Percentiles rank a stretch among this genome's conserved stretches.
Evolutionary conservation across 257 asterid species (phyloP).

Genomic region (Przewalskia tangutica): DNA sequence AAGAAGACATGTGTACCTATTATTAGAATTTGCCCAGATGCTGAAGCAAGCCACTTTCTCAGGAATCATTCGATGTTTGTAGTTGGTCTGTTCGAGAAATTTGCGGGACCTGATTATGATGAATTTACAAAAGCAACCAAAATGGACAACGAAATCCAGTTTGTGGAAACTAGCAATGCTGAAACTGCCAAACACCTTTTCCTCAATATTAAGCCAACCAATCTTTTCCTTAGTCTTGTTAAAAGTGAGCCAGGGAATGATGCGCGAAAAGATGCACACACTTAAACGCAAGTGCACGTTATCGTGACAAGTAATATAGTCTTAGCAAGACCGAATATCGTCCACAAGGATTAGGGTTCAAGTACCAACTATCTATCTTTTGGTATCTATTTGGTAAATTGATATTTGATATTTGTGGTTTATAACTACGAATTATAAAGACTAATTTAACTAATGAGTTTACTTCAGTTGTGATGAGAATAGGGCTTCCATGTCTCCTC

Average conservation of each 20-base stretch:
- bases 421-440: no score
- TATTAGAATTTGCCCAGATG: conserved; percentile 37
- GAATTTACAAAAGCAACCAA: conserved; percentile 70
- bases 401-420: no score
- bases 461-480: no score
- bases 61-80: conserved; percentile 56
- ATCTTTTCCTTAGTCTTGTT: conserved; percentile 62
- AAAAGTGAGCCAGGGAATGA: conserved; percentile 83
- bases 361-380: no score
- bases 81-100: conserved; percentile 61
- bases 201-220: conserved; percentile 29
- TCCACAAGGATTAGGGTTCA: no score
- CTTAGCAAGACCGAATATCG: no score
- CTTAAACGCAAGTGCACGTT: no score
- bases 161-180: conserved; percentile 58
- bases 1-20: conserved; percentile 89
- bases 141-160: conserved; percentile 72
- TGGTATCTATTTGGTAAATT: no score
- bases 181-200: conserved; percentile 57
- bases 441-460: no score
- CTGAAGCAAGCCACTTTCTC: conserved; percentile 58
- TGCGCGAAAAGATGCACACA: no score
- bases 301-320: no score
- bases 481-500: no score
- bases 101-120: conserved; percentile 71